Conservation (phyloP, 2,329 filamentous ascomycete species). For the Pseudofabraea citricarpa region DNA sequence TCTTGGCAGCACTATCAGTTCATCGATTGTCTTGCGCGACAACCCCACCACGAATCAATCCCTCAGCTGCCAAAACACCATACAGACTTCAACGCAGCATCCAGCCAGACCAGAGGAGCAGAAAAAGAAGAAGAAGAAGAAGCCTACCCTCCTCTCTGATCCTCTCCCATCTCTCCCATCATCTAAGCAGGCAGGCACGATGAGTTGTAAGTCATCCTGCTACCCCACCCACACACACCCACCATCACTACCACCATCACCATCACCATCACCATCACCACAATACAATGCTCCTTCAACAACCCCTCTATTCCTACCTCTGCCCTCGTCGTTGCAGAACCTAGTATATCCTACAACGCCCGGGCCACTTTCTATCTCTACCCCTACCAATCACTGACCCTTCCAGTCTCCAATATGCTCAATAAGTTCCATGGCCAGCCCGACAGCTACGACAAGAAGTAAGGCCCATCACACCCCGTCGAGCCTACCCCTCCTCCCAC, state of each 20-base stretch:
- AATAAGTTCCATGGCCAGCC: slow-evolving; percentile 96
- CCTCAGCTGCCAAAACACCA: too few relatives aligned
- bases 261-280: background rate
- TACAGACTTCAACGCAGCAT: too few relatives aligned
- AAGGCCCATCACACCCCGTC: too few relatives aligned
- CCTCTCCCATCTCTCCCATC: background rate
- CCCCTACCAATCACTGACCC: background rate
- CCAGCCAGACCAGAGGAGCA: too few relatives aligned
- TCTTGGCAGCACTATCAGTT: too few relatives aligned
- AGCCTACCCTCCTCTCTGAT: background rate
- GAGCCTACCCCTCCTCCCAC: slow-evolving; percentile 13
- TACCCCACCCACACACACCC: background rate
- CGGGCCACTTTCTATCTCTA: background rate
- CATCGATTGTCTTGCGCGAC: too few relatives aligned
- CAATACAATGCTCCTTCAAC: too few relatives aligned
- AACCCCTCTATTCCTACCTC: too few relatives aligned
- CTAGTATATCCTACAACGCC: background rate
- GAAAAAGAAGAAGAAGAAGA: background rate
- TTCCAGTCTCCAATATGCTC: slow-evolving; percentile 77
- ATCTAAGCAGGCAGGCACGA: slow-evolving; percentile 19
- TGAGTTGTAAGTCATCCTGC: slow-evolving; percentile 26
- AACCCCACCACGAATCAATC: too few relatives aligned
- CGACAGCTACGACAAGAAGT: slow-evolving; percentile 99
- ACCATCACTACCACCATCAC: background rate
- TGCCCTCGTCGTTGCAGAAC: background rate